Conservation (phyloP, 768 basidiomycete genomes). For the Tylopilus plumbeoviolaceoides region DNA sequence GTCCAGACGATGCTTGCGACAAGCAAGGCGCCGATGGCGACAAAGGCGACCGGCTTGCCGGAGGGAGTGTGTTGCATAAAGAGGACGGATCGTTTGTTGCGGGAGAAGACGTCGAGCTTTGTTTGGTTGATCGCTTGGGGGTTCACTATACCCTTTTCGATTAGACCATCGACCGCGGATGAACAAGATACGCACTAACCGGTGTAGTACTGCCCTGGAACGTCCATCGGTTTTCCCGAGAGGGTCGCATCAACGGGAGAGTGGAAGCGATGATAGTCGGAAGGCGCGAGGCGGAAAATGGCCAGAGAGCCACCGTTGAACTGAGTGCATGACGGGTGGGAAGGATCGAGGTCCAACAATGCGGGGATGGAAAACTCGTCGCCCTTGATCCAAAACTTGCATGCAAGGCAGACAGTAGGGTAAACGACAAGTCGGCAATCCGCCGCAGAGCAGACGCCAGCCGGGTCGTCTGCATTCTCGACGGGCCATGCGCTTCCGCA, state of each 20-base stretch:
- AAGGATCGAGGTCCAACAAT: constrained; percentile 46
- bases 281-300: constrained; percentile 72
- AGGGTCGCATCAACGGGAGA: constrained; percentile 58
- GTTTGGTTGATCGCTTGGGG: constrained; percentile 72
- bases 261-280: constrained; percentile 82
- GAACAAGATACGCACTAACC: constrained; percentile 30
- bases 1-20: constrained; percentile 76
- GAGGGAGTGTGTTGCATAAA: constrained; percentile 46
- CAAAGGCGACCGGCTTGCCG: constrained; percentile 54
- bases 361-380: constrained; percentile 60
- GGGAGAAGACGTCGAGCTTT: constrained; percentile 61
- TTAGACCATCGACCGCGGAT: neutral
- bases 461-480: constrained; percentile 47
- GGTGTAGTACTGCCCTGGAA: constrained; percentile 60
- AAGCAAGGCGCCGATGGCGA: constrained; percentile 78
- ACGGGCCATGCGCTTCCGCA: constrained; percentile 43
- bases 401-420: constrained; percentile 51
- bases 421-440: constrained; percentile 76
- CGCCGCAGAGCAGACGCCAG: constrained; percentile 60
- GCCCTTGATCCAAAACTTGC: constrained; percentile 77
- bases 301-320: constrained; percentile 52
- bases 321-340: constrained; percentile 37
- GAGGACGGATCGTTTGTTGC: constrained; percentile 55
- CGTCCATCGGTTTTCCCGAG: constrained; percentile 36
- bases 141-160: constrained; percentile 43